Evolutionary conservation across 768 basidiomycete genomes (phyloP).

Genomic region (Jaapia argillacea): DNA sequence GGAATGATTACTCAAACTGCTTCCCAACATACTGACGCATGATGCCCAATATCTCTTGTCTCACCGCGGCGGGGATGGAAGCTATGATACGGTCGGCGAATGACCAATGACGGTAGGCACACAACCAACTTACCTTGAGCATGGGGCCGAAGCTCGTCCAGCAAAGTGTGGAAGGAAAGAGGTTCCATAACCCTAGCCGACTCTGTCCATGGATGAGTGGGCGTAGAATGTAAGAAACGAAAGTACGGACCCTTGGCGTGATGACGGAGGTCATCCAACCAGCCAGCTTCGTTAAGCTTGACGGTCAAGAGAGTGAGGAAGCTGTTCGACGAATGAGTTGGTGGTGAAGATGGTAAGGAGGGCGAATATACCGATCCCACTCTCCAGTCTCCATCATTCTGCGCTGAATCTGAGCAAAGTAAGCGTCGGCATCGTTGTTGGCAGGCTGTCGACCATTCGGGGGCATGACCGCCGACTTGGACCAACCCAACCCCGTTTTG

Average conservation of each 20-base stretch:
- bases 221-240: too few relatives aligned
- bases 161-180: background rate
- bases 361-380: background rate
- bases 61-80: background rate
- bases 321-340: background rate
- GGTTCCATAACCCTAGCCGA: background rate
- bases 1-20: background rate
- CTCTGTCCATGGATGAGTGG: background rate
- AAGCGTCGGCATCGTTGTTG: too few relatives aligned
- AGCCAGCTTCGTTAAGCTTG: background rate
- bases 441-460: too few relatives aligned
- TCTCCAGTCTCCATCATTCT: background rate
- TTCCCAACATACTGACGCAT: background rate
- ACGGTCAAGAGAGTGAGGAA: background rate
- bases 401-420: too few relatives aligned
- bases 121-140: too few relatives aligned
- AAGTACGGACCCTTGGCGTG: background rate
- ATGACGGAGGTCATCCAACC: background rate
- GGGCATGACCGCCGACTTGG: too few relatives aligned
- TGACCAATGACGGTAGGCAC: too few relatives aligned
- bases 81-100: too few relatives aligned
- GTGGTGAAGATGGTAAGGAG: background rate
- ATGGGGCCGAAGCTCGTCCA: too few relatives aligned
- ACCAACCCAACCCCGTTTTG: too few relatives aligned
- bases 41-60: background rate